Evolutionary conservation across 2,329 filamentous ascomycete species (phyloP), one percentile per base, ranked within the genome.

Genomic region (Sporothrix luriei): DNA sequence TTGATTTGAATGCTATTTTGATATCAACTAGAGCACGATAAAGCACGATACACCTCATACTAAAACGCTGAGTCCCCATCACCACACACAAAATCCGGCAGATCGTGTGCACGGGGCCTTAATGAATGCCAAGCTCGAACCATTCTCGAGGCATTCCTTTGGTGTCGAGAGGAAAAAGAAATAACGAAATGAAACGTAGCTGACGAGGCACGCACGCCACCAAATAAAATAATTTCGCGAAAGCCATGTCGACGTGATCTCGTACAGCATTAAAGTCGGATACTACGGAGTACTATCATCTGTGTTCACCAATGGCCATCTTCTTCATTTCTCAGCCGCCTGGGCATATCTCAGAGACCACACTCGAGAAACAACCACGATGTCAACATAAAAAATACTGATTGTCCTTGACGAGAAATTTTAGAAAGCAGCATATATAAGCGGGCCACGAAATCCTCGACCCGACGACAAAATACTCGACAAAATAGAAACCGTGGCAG

Each of bases 101-200:
- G 16, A 11, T 26, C 5, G 52, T 40, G 4, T n/a, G n/a, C 54
- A 29, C 11, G 40, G 4, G 54, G 54, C 10, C 19, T 0, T 19
- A 21, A 5, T 26, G 3, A 26, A 46, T n/a, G 16, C 33, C 21
- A 13, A 4, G 13, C 7, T 10, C 11, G 14, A 14, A 29, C 26
- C 21, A 61, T 6, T 10, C 55, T 43, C 13, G 10, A 21, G 19
- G 24, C 5, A 14, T 43, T 7, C 7, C 21, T 40, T 64, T 64
- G 43, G 61, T 43, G 61, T 43, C 61, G 43, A 64, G 61, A 33
- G 9, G 1, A 49, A 64, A 49, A 49, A 64, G 26, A 49, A 64
- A 64, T 49, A 49, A 6, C 11, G 16, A n/a, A 26, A 61, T 19
- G 24, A 33, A 7, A 16, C n/a, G 24, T 11, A 10, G 13, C 5